These are phyloP conservation scores for Myochromella boudieri DNA, from an alignment of 768 basidiomycete species.

Conservation along the genomic window DNA sequence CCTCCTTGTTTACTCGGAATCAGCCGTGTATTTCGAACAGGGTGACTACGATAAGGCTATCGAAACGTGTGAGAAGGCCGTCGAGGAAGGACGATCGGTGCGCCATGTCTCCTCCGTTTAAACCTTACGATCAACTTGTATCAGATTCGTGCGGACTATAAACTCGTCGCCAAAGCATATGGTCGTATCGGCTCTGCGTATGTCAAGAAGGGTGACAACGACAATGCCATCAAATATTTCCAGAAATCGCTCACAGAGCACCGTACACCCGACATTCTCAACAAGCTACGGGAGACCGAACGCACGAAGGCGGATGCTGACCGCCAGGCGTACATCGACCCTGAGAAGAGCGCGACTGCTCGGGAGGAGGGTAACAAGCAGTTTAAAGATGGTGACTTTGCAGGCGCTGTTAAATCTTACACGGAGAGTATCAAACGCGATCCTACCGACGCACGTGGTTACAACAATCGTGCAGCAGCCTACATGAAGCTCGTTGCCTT, in stretches of 20 bases:
- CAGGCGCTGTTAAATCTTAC: conserved; percentile 87
- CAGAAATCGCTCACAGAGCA: conserved; percentile 95
- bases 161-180: conserved; percentile 91
- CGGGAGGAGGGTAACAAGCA: conserved; percentile 90
- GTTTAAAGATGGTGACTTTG: conserved; percentile 94
- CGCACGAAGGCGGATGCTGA: conserved; percentile 76
- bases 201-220: conserved; percentile 73
- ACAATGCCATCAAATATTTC: conserved; percentile 84
- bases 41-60: conserved; percentile 90
- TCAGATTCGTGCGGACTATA: conserved; percentile 89
- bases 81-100: conserved; percentile 88
- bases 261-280: conserved; percentile 89
- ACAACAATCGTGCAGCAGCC: conserved; percentile 98
- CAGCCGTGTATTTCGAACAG: conserved; percentile 93
- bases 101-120: background rate
- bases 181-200: conserved; percentile 89
- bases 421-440: conserved; percentile 96
- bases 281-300: conserved; percentile 86
- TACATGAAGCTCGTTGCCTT: conserved; percentile 94
- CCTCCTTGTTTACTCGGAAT: background rate
- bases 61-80: conserved; percentile 92
- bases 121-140: conserved; percentile 3
- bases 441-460: conserved; percentile 85
- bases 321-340: conserved; percentile 83
- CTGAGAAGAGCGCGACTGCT: conserved; percentile 75